phyloP scores from a whole-genome alignment of 2,329 filamentous ascomycete genomes.

The Xylariales sp. region DNA sequence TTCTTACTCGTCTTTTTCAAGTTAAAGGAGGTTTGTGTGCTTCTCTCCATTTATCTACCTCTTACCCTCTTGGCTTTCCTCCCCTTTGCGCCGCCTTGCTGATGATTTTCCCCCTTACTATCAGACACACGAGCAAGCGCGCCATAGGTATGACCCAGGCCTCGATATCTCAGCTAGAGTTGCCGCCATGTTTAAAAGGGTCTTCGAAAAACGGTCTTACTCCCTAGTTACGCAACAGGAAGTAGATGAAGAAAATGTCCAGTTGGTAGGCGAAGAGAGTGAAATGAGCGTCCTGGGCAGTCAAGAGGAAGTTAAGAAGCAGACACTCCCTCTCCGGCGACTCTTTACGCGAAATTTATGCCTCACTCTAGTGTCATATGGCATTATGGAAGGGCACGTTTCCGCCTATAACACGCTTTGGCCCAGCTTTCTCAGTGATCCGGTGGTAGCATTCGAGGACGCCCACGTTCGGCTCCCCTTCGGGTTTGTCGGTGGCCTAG shows the following conservation, averaged over 20 bases:
- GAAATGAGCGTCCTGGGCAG: slow-evolving; percentile 10
- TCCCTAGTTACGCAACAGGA: slow-evolving; percentile 22
- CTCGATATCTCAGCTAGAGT: slow-evolving; percentile 28
- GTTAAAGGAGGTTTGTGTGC: slow-evolving; percentile 25
- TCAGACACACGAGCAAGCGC: slow-evolving; percentile 23
- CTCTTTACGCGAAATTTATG: slow-evolving; percentile 29
- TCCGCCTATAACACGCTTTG: slow-evolving; percentile 31
- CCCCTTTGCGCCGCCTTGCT: neutral
- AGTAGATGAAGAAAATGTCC: slow-evolving; percentile 24
- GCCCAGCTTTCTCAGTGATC: slow-evolving; percentile 27
- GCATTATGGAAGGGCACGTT: slow-evolving; percentile 34
- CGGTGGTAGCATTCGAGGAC: slow-evolving; percentile 17
- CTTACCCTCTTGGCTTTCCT: too few species aligned
- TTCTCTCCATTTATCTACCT: neutral
- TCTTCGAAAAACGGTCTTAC: slow-evolving; percentile 24
- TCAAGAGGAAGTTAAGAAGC: slow-evolving; percentile 17
- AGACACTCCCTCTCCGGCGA: slow-evolving; percentile 27
- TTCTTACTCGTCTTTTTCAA: slow-evolving; percentile 29
- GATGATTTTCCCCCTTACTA: neutral
- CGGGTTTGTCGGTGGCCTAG: slow-evolving; percentile 26
- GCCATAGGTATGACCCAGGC: slow-evolving; percentile 25
- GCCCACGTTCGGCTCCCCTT: slow-evolving; percentile 29
- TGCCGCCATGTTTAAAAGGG: slow-evolving; percentile 18
- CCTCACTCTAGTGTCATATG: slow-evolving; percentile 23
- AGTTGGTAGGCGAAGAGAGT: slow-evolving; percentile 19